These are phyloP conservation scores for Bipolaris victoriae DNA, from an alignment of 2,329 filamentous ascomycete genomes.

Conservation along the genomic window DNA sequence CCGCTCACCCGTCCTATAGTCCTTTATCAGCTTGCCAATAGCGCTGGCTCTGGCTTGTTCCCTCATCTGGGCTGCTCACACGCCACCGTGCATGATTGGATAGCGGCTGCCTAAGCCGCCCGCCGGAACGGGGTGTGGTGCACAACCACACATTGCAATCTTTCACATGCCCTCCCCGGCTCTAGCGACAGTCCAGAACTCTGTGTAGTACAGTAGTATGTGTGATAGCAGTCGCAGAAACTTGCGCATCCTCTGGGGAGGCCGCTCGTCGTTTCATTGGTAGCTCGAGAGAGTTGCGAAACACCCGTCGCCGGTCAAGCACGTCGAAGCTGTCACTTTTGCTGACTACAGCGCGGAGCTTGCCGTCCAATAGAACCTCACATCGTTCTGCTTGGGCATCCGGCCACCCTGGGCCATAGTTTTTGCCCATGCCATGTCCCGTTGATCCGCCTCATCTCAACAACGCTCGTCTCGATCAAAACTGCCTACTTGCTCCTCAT, in stretches of 20 bases:
- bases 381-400: constrained; percentile 4
- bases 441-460: neutral
- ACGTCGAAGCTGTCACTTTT: constrained; percentile 25
- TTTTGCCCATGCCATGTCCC: neutral
- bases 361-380: constrained; percentile 12
- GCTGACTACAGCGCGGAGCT: constrained; percentile 7
- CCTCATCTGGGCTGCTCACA: neutral
- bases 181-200: neutral
- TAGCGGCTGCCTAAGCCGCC: neutral
- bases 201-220: neutral
- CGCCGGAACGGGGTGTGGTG: neutral
- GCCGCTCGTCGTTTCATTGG: constrained; percentile 1
- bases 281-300: constrained; percentile 6
- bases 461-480: neutral
- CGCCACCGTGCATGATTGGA: neutral
- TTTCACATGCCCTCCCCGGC: neutral
- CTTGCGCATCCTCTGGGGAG: neutral
- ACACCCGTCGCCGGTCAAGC: constrained; percentile 14
- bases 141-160: neutral
- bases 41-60: neutral
- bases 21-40: neutral
- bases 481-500: neutral
- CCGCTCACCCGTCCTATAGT: neutral
- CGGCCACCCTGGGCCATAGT: constrained; percentile 3
- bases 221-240: neutral